Evolutionary conservation across 176 grass and related monocot species (phyloP), one percentile per base, ranked within the genome.

Genomic region (Thalia dealbata): DNA sequence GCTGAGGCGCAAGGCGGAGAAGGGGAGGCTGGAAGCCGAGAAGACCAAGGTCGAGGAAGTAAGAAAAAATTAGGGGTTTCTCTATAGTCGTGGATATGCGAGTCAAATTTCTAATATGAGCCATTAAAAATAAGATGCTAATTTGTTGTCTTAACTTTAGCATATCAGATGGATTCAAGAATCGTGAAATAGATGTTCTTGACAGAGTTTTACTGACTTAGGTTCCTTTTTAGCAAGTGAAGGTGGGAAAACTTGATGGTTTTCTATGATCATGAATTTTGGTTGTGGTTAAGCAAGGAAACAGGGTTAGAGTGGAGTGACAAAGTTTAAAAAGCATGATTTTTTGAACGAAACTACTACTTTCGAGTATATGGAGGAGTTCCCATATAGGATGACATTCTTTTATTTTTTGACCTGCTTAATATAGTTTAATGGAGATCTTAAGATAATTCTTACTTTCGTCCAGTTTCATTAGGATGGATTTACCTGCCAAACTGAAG

Each of bases 1-100:
- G 75, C 81, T 79, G 28, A 87, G 81, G 87, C 89, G 80, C 69
- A 75, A 82, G 79, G 52, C 24, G 2, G 84, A 85, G 61, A 59
- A 82, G 77, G 81, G 81, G 71, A 86, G 2, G 23, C 61, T 28
- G 1, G 61, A 86, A 69, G 14, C 75, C 14, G 27, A 83, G 73
- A 72, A 80, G 1, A 73, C 67, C 18, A 87, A 87, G 67, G 14
- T 7, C 30, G 73, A 72, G 50, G 76, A 81, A 70, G 79, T 81
- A 75, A 63, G 70, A 54, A 58, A 58, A 19, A 38, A 58, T 58
- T 58, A 21, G 16, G 54, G 54, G 16, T 16, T 58, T 58, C 18
- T n/a, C 16, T 58, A n/a, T 58, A n/a, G 7, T n/a, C 21, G 1
- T 58, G 1, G 54, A 7, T 58, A 23, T n/a, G 18, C 19, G 19